Conservation (phyloP, 179 eudicot species). For the Amaranthus tricolor region DNA sequence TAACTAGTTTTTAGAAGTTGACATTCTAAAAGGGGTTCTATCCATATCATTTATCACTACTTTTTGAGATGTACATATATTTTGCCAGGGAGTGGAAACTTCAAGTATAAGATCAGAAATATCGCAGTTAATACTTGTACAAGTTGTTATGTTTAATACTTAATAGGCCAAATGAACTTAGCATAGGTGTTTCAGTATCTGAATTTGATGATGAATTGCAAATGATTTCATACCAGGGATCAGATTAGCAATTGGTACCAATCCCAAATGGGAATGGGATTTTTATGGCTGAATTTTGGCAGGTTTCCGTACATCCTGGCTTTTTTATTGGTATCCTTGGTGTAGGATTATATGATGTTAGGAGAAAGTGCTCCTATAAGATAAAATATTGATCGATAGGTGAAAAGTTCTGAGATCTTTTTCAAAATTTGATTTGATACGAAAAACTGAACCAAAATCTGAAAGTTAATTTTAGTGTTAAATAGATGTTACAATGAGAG, state of each 20-base stretch:
- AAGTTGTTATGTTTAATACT: slow-evolving; percentile 18
- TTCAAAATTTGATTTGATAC: too few species aligned
- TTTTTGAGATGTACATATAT: background rate
- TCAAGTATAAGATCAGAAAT: slow-evolving; percentile 3
- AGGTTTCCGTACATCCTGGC: slow-evolving; percentile 21
- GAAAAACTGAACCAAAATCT: too few species aligned
- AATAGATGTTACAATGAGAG: too few species aligned
- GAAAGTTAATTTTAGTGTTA: too few species aligned
- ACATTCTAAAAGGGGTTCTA: slow-evolving; percentile 2
- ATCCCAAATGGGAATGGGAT: slow-evolving; percentile 28
- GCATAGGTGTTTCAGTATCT: slow-evolving; percentile 13
- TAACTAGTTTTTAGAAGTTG: slow-evolving; percentile 7
- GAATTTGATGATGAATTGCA: slow-evolving; percentile 27
- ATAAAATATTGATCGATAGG: too few species aligned
- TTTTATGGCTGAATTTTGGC: slow-evolving; percentile 14
- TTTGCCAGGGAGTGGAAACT: slow-evolving; percentile 7
- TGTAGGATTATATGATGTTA: background rate
- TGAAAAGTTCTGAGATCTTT: too few species aligned
- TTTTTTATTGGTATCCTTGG: slow-evolving; percentile 9
- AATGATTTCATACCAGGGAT: slow-evolving; percentile 29
- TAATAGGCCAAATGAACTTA: slow-evolving; percentile 20
- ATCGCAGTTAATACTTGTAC: slow-evolving; percentile 1
- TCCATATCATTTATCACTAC: slow-evolving; percentile 3
- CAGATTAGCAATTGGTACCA: slow-evolving; percentile 21
- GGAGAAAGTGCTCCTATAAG: too few species aligned